Evolutionary conservation across 805 yeast species (phyloP), one percentile per base, ranked within the genome.

Genomic region (Lipomyces mesembrius): DNA sequence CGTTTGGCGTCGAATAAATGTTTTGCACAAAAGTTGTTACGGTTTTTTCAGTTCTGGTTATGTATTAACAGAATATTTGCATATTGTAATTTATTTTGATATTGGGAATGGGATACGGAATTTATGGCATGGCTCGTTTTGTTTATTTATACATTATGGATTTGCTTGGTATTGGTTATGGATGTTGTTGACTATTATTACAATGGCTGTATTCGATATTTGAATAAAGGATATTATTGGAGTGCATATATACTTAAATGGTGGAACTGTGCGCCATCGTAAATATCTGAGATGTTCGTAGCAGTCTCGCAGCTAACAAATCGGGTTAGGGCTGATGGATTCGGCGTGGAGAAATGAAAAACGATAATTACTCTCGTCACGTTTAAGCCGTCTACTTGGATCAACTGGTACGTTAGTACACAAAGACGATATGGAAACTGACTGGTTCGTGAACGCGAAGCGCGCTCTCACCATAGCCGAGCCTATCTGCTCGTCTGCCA

Each of bases 1-100:
- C 89, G 65, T 92, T 92, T 79, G 97, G 89, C 69, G 81, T 66
- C 8, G 71, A 62, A 25, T 61, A 39, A 59, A 17, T 43, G 22
- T n/a, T 43, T 17, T 43, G 49, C 32, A 7, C 11, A 43, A 17
- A 43, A 43, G 20, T n/a, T 43, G 8, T n/a, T 17, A 12, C 6
- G 14, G 49, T 17, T 43, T 17, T 43, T 43, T 43, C 22, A 37
- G 39, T 11, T 29, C 32, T 14, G 14, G 39, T 3, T 37, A 37
- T 17, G 49, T 43, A 43, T 43, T 43, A 7, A 17, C 49, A 3
- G 22, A 17, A 17, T 43, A 17, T n/a, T n/a, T 43, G 49, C 20
- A 17, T n/a, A 17, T 14, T 43, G 49, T 43, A 43, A n/a, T 43
- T 43, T n/a, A 43, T 43, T 43, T 43, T 43, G 20, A 43, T 43